Evolutionary conservation across 805 yeast species (phyloP).

Genomic region (Priceomyces medius): DNA sequence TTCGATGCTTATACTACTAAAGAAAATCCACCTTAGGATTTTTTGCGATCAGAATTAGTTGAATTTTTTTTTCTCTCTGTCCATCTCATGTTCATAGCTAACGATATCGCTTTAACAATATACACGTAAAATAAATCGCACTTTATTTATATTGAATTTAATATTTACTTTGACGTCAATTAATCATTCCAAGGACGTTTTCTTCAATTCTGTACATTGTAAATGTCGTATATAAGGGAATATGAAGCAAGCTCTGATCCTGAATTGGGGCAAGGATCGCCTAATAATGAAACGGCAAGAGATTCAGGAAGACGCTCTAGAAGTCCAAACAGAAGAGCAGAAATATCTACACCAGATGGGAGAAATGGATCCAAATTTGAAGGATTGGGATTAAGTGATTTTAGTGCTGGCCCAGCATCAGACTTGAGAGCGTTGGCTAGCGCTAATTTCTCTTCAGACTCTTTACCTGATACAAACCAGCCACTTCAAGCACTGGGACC

Average conservation of each 20-base stretch:
- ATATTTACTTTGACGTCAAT: not conserved
- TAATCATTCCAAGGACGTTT: not conserved
- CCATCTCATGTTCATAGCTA: no score
- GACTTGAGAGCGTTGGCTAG: conserved; percentile 33
- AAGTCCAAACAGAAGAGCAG: conserved; percentile 1
- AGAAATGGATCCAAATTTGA: not conserved
- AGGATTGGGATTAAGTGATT: not conserved
- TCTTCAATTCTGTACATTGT: not conserved
- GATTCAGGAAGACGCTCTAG: conserved; percentile 1
- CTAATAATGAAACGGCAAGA: not conserved
- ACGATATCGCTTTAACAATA: no score
- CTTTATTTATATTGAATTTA: not conserved
- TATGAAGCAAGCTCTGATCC: not conserved
- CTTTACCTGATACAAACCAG: conserved; percentile 16
- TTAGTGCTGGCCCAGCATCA: conserved; percentile 7
- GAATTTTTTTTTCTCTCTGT: no score
- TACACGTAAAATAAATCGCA: not conserved
- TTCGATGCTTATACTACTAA: conserved; percentile 42
- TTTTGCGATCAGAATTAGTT: no score
- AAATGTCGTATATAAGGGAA: not conserved
- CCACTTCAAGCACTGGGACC: not conserved
- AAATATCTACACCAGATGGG: not conserved
- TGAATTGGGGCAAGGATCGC: not conserved
- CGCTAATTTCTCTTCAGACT: conserved; percentile 41
- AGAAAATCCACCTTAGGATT: conserved; percentile 36